phyloP scores from a whole-genome alignment of 2,329 filamentous ascomycete species.

The Talaromyces funiculosus region DNA sequence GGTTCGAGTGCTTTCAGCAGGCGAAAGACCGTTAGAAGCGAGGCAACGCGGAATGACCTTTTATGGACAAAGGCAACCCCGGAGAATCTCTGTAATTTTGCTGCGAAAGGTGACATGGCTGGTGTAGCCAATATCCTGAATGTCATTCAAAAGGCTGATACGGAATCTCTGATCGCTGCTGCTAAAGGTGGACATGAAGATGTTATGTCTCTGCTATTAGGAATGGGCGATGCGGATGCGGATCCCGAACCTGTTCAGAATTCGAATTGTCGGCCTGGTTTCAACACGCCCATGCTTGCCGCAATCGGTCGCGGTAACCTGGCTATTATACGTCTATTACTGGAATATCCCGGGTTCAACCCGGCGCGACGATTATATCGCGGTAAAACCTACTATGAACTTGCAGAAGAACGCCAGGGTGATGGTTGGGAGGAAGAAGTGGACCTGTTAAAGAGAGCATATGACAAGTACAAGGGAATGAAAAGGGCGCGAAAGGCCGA shows the following conservation, averaged over 20 bases:
- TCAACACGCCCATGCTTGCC: conserved; percentile 86
- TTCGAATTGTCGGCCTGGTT: conserved; percentile 55
- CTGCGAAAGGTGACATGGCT: conserved; percentile 46
- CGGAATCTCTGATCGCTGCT: conserved; percentile 82
- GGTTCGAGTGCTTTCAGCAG: conserved; percentile 30
- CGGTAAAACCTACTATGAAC: conserved; percentile 78
- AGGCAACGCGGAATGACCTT: conserved; percentile 46
- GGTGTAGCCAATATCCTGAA: conserved; percentile 47
- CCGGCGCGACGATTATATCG: conserved; percentile 68
- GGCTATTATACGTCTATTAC: conserved; percentile 72
- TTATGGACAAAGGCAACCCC: conserved; percentile 48
- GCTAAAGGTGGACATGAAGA: conserved; percentile 87
- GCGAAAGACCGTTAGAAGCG: conserved; percentile 43
- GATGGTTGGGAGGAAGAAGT: conserved; percentile 88
- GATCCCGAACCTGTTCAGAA: conserved; percentile 62
- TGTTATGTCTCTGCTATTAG: conserved; percentile 71
- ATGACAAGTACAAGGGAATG: conserved; percentile 32
- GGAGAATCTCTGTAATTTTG: conserved; percentile 45
- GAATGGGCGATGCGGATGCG: conserved; percentile 59
- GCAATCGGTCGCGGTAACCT: conserved; percentile 86
- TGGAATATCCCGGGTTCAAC: conserved; percentile 74
- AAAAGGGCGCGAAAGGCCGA: conserved; percentile 33
- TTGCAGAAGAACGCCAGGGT: conserved; percentile 74
- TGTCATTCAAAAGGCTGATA: conserved; percentile 57
- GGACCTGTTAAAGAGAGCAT: conserved; percentile 66